phyloP scores from a whole-genome alignment of 495 filamentous ascomycete genomes.

The Niebla homalea region DNA sequence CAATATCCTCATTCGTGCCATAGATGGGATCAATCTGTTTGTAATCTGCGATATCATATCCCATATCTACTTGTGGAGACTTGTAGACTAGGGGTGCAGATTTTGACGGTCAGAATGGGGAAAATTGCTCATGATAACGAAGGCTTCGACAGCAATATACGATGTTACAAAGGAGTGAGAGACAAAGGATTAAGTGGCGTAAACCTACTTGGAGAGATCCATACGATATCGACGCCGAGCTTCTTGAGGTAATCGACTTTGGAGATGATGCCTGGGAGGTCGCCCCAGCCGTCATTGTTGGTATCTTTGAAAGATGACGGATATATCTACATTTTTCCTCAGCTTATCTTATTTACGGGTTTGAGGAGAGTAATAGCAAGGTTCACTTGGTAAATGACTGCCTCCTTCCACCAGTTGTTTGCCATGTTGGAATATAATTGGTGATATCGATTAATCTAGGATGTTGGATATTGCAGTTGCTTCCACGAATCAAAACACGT shows the following conservation, averaged over 20 bases:
- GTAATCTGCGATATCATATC: constrained; percentile 48
- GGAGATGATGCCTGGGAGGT: constrained; percentile 48
- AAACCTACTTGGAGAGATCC: constrained; percentile 40
- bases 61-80: constrained; percentile 31
- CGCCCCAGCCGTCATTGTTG: constrained; percentile 49
- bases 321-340: constrained; percentile 32
- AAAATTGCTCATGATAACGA: not conserved
- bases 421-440: constrained; percentile 8
- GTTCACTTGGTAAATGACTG: constrained; percentile 20
- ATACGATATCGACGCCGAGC: constrained; percentile 48
- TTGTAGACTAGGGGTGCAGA: constrained; percentile 8
- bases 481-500: too few relatives aligned
- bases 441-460: not conserved
- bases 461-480: too few relatives aligned
- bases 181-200: not conserved
- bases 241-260: constrained; percentile 46
- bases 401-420: constrained; percentile 21
- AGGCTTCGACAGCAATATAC: not conserved
- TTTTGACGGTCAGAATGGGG: not conserved
- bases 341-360: not conserved
- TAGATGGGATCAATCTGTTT: constrained; percentile 38
- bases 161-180: not conserved
- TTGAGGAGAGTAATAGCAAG: too few relatives aligned
- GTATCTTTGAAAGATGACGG: constrained; percentile 49
- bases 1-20: constrained; percentile 42